Evolutionary conservation across 2,329 filamentous ascomycete species (phyloP).

Genomic region (Botryotinia globosa): DNA sequence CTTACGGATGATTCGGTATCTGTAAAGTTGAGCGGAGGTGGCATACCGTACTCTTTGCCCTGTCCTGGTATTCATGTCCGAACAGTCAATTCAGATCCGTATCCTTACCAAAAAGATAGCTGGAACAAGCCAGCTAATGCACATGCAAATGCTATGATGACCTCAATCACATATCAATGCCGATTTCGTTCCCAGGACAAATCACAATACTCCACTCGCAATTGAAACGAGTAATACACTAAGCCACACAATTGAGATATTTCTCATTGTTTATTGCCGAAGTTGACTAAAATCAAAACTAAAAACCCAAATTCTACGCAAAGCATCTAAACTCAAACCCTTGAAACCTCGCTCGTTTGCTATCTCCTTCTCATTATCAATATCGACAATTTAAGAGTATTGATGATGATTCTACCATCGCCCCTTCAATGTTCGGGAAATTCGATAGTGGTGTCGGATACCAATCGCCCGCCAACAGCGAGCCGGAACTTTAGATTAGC

Average conservation of each 20-base stretch:
- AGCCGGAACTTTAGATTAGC: slow-evolving; percentile 18
- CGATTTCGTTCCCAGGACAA: background rate
- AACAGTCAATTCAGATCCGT: background rate
- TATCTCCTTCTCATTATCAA: background rate
- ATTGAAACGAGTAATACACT: background rate
- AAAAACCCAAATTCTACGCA: background rate
- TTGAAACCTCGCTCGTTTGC: background rate
- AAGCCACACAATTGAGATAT: background rate
- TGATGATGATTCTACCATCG: background rate
- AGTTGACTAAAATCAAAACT: background rate
- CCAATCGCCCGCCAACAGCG: slow-evolving; percentile 10
- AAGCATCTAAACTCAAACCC: background rate
- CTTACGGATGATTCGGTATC: rapidly evolving
- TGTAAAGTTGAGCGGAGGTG: background rate
- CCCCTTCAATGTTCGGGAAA: background rate
- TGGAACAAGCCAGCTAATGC: background rate
- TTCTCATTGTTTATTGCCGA: background rate
- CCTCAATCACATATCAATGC: background rate
- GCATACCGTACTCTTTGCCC: background rate
- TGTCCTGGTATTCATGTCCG: background rate
- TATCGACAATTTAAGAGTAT: background rate
- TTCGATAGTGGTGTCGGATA: background rate
- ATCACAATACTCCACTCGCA: background rate
- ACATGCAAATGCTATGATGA: background rate
- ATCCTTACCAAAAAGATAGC: background rate